Evolutionary conservation across 257 asterid species (phyloP).

Genomic region (Solanum lycopersicoides): DNA sequence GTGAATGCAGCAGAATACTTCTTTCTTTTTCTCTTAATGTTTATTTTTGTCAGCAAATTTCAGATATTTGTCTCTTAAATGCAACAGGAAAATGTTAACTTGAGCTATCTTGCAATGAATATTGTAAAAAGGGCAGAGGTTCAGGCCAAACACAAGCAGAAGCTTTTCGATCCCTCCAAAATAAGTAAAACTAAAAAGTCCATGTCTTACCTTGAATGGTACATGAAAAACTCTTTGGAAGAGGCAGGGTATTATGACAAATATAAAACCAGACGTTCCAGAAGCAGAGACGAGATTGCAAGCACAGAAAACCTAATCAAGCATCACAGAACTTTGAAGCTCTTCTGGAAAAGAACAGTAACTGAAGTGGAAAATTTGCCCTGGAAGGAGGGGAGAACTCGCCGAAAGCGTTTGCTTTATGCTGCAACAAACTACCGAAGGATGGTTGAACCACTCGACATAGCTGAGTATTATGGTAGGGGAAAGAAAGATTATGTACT

Average conservation of each 20-base stretch:
- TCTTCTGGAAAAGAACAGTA: conserved; percentile 17
- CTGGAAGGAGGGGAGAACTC: conserved; percentile 4
- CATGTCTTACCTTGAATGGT: conserved; percentile 19
- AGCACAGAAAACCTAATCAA: conserved; percentile 5
- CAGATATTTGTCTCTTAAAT: not conserved
- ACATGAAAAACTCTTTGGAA: conserved; percentile 6
- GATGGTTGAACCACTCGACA: conserved; percentile 28
- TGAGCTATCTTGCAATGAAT: not conserved
- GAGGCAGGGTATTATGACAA: conserved; percentile 21
- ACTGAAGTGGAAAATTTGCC: conserved; percentile 13
- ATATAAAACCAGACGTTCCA: conserved; percentile 3
- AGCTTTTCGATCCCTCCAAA: conserved; percentile 8
- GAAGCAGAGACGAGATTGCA: conserved; percentile 6
- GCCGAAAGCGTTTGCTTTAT: conserved; percentile 15
- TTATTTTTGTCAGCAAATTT: not conserved
- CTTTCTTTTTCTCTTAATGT: not conserved
- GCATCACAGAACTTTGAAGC: conserved; percentile 8
- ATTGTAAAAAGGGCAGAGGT: not conserved
- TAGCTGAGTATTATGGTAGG: conserved; percentile 16
- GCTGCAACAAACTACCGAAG: conserved; percentile 23
- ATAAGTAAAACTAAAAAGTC: conserved; percentile 8
- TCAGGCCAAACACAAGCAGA: not conserved
- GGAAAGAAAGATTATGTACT: conserved; percentile 11
- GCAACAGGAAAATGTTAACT: not conserved
- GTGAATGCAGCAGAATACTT: not conserved